Conservation (phyloP, 192 early-diverging fungal species). For the Linnemannia hyalina region DNA sequence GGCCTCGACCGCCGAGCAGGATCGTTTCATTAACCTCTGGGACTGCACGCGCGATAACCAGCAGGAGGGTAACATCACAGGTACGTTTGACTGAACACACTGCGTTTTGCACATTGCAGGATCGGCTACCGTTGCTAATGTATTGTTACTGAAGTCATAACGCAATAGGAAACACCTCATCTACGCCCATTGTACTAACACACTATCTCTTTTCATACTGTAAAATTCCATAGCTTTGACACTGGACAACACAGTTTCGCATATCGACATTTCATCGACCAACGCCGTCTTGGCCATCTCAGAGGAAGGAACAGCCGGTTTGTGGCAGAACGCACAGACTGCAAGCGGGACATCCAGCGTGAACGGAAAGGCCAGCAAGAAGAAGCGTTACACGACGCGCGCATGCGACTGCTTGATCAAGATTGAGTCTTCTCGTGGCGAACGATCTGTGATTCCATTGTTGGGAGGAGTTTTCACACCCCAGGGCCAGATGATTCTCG, state of each 20-base stretch:
- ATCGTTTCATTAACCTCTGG: slow-evolving; percentile 71
- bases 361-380: slow-evolving; percentile 57
- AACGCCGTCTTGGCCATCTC: slow-evolving; percentile 64
- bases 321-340: slow-evolving; percentile 63
- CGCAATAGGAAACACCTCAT: background rate
- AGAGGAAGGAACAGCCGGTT: slow-evolving; percentile 64
- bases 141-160: background rate
- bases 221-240: slow-evolving; percentile 51
- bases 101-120: background rate
- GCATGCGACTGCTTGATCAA: slow-evolving; percentile 61
- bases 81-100: slow-evolving; percentile 9
- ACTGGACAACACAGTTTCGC: slow-evolving; percentile 61
- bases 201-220: background rate
- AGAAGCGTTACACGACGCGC: slow-evolving; percentile 60
- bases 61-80: slow-evolving; percentile 58
- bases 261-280: slow-evolving; percentile 60
- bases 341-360: slow-evolving; percentile 41
- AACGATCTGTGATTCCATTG: slow-evolving; percentile 58
- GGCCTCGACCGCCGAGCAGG: slow-evolving; percentile 62
- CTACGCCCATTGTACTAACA: background rate
- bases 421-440: slow-evolving; percentile 54
- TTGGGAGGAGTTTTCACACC: slow-evolving; percentile 60
- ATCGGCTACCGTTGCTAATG: background rate
- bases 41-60: slow-evolving; percentile 57
- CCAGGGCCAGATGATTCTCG: slow-evolving; percentile 60